Conservation (phyloP, 2,329 filamentous ascomycete species). For the Zymoseptoria brevis region DNA sequence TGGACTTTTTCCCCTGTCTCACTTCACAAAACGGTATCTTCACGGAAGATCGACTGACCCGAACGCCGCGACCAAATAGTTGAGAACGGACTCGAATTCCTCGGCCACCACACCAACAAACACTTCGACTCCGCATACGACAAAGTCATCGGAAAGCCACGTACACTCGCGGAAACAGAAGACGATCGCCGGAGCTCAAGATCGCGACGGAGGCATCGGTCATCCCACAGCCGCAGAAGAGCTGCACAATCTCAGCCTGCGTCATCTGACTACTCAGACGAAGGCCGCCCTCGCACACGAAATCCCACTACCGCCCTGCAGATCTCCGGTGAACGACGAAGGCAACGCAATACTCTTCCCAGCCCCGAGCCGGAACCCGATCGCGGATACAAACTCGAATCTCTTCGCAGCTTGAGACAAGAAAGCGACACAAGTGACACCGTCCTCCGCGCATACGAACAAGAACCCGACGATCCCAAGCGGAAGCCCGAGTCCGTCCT, state of each 20-base stretch:
- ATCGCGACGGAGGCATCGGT: not conserved
- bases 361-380: slow-evolving; percentile 11
- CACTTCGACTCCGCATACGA: slow-evolving; percentile 25
- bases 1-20: not conserved
- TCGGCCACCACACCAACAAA: slow-evolving; percentile 19
- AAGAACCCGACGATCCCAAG: slow-evolving; percentile 25
- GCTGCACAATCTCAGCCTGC: not conserved
- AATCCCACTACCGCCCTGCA: slow-evolving; percentile 5
- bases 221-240: not conserved
- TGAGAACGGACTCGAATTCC: slow-evolving; percentile 20
- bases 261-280: not conserved
- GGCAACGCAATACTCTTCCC: slow-evolving; percentile 13
- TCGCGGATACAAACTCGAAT: slow-evolving; percentile 6
- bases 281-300: slow-evolving; percentile 2
- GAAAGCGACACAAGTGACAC: slow-evolving; percentile 19
- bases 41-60: not conserved
- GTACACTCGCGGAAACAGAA: not conserved
- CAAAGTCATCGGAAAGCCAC: slow-evolving; percentile 4
- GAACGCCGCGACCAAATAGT: slow-evolving; percentile 5
- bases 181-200: not conserved
- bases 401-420: slow-evolving; percentile 15
- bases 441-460: slow-evolving; percentile 23
- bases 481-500: slow-evolving; percentile 20
- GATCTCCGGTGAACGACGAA: slow-evolving; percentile 9
- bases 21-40: not conserved